phyloP scores from a whole-genome alignment of 2,329 filamentous ascomycete genomes.

The Aspergillus phoenicis region DNA sequence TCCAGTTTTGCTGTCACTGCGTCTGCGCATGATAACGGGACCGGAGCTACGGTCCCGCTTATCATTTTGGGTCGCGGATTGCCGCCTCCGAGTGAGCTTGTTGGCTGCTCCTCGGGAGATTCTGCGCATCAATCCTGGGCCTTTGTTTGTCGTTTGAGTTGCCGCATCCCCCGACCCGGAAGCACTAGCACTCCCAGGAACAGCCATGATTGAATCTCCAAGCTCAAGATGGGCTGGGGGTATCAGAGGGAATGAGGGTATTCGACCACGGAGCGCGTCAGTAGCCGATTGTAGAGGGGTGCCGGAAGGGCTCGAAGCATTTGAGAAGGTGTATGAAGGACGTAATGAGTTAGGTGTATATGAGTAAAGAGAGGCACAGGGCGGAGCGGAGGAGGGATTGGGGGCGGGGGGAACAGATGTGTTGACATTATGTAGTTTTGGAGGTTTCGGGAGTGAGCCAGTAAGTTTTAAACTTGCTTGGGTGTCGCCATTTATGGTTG shows the following conservation, averaged over 20 bases:
- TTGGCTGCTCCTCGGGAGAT: conserved; percentile 79
- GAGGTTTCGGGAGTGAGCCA: conserved; percentile 34
- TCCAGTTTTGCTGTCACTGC: conserved; percentile 85
- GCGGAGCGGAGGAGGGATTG: conserved; percentile 31
- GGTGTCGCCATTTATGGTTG: conserved; percentile 41
- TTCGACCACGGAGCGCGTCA: conserved; percentile 37
- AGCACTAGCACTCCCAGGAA: conserved; percentile 45
- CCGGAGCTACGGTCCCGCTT: conserved; percentile 87
- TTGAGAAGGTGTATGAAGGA: conserved; percentile 31
- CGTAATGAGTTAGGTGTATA: conserved; percentile 34
- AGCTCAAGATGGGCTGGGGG: conserved; percentile 65
- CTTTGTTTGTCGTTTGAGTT: conserved; percentile 54
- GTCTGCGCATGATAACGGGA: conserved; percentile 80
- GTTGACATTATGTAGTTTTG: conserved; percentile 40
- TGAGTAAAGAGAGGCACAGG: conserved; percentile 34
- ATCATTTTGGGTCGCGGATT: conserved; percentile 74
- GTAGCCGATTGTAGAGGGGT: conserved; percentile 39
- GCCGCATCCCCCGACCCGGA: conserved; percentile 64
- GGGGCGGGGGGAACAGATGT: conserved; percentile 32
- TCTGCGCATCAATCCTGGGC: conserved; percentile 74
- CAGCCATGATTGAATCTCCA: conserved; percentile 67
- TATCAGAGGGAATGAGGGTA: conserved; percentile 30
- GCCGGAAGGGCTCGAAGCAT: conserved; percentile 38
- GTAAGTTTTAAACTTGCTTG: conserved; percentile 41
- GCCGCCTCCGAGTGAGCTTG: conserved; percentile 69